phyloP scores from a whole-genome alignment of 352 stramenopile species.

The Halophytophthora batemanensis region DNA sequence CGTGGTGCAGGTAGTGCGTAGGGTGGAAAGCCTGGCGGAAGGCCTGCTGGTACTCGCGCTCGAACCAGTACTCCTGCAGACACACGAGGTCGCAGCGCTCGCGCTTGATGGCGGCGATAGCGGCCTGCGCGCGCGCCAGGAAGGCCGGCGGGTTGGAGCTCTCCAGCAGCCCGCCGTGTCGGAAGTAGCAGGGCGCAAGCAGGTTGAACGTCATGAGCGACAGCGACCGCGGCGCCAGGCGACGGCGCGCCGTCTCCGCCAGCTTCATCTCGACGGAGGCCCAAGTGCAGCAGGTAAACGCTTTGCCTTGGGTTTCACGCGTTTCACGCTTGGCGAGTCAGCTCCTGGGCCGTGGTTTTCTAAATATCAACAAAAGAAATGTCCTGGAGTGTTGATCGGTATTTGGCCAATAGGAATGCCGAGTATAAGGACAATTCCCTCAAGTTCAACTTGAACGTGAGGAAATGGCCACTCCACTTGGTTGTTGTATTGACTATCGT shows the following conservation, averaged over 20 bases:
- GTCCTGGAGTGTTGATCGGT: too few species aligned
- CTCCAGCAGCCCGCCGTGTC: slow-evolving; percentile 71
- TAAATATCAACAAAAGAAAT: too few species aligned
- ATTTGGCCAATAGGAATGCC: too few species aligned
- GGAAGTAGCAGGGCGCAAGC: slow-evolving; percentile 86
- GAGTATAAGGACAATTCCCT: too few species aligned
- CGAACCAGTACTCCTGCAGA: slow-evolving; percentile 86
- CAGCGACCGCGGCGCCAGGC: slow-evolving; percentile 25
- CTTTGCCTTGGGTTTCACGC: too few species aligned
- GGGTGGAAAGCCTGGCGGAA: slow-evolving; percentile 62
- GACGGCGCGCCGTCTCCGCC: slow-evolving; percentile 25
- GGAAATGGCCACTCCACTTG: too few species aligned
- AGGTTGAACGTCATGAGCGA: slow-evolving; percentile 89
- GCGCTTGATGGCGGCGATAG: slow-evolving; percentile 70
- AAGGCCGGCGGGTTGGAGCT: slow-evolving; percentile 57
- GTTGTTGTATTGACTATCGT: too few species aligned
- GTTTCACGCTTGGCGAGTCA: too few species aligned
- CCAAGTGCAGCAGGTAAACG: too few species aligned
- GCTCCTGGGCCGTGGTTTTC: background rate
- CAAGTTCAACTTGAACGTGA: too few species aligned
- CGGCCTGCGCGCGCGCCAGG: slow-evolving; percentile 62
- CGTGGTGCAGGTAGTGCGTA: slow-evolving; percentile 69
- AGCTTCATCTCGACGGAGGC: slow-evolving; percentile 12
- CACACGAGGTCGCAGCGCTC: slow-evolving; percentile 77
- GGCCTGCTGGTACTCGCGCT: slow-evolving; percentile 66